Evolutionary conservation across 345 rosid genomes (phyloP), one percentile per base, ranked within the genome.

Genomic region (Dipteronia sinensis): DNA sequence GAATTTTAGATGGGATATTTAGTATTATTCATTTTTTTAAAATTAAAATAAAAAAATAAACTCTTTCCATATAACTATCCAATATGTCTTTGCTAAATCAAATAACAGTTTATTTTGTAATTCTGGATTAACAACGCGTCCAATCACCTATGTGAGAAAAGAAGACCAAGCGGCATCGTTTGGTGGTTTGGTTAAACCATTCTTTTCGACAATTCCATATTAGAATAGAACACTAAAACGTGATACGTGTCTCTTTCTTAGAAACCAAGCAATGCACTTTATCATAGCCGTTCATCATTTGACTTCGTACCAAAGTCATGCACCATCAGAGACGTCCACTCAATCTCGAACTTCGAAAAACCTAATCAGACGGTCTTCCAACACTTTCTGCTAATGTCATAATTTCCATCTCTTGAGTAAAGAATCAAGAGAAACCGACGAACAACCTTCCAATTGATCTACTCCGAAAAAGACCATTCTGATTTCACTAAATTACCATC

Each of bases 261-360:
- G 6, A 51, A 75, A 71, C 74, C 73, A 78, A 72, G 75, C 71
- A 75, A 51, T 25, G 29, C 9, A 62, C 65, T 51, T 62, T 71
- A 65, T 67, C 71, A 34, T 0, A 66, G 38, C 78, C 78, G 72
- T 13, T 66, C n/a, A 75, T 75, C 46, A 46, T 19, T 27, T 74
- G 69, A 74, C 77, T 25, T 1, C 0, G 20, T 15, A 20, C 23
- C 22, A 22, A 15, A 8, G 31, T 27, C 61, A 27, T 40, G 9
- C 13, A 3, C 46, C 34, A 74, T 74, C 77, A 63, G 12, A 65
- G 51, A 65, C 78, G 78, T 75, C 74, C 17, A 72, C 19, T 51
- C 49, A 19, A 42, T 10, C 53, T 7, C n/a, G 3, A 0, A 15
- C 22, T 46, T 10, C 12, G 49, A 46, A 46, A 69, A 47, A 23